phyloP scores from a whole-genome alignment of 495 filamentous ascomycete genomes.

The Daldinia loculata region DNA sequence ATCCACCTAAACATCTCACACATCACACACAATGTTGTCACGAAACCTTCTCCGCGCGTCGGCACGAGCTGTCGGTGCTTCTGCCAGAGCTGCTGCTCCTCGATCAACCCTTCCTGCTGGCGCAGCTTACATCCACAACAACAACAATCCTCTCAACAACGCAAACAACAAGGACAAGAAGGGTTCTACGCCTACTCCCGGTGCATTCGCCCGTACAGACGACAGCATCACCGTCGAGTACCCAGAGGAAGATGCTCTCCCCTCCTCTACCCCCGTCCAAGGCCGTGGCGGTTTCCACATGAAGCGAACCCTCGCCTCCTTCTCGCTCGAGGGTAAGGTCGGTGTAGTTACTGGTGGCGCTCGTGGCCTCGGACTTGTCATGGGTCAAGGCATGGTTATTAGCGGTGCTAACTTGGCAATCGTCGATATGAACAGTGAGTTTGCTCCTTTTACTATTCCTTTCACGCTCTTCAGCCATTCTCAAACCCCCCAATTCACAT shows the following conservation, averaged over 20 bases:
- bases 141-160: conserved; percentile 42
- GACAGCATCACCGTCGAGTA: conserved; percentile 77
- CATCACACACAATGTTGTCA: conserved; percentile 30
- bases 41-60: conserved; percentile 37
- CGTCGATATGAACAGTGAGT: conserved; percentile 90
- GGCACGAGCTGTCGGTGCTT: conserved; percentile 28
- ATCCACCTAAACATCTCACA: conserved; percentile 4
- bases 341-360: conserved; percentile 87
- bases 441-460: conserved; percentile 4
- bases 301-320: conserved; percentile 61
- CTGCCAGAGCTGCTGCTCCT: conserved; percentile 27
- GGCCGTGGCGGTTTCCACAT: conserved; percentile 70
- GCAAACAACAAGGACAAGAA: conserved; percentile 44
- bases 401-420: conserved; percentile 90
- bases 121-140: conserved; percentile 40
- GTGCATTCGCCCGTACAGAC: conserved; percentile 78
- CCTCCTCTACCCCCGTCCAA: conserved; percentile 69
- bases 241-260: conserved; percentile 74
- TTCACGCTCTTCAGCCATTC: not conserved
- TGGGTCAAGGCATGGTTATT: conserved; percentile 87
- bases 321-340: conserved; percentile 81
- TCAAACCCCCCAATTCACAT: not conserved
- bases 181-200: conserved; percentile 36
- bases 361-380: conserved; percentile 85
- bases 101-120: conserved; percentile 34